These are phyloP conservation scores for Hysterangium stoloniferum DNA, from an alignment of 768 basidiomycete genomes.

Conservation along the genomic window DNA sequence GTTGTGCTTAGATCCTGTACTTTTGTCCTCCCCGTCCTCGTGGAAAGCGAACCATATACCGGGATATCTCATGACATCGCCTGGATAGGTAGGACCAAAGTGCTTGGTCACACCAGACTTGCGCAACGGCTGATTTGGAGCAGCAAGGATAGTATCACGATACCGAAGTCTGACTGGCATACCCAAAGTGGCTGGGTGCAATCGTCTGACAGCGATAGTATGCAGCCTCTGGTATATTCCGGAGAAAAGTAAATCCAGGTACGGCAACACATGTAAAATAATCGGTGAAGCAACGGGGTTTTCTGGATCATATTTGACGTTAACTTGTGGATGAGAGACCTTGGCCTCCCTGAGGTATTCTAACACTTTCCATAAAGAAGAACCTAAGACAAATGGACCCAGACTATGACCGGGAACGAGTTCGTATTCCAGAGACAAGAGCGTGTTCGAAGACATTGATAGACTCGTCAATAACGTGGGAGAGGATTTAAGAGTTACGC, in stretches of 20 bases:
- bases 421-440: conserved; percentile 54
- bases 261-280: conserved; percentile 70
- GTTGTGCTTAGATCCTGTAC: conserved; percentile 43
- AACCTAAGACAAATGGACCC: conserved; percentile 64
- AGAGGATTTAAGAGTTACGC: conserved; percentile 4
- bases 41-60: conserved; percentile 82
- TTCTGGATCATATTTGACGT: conserved; percentile 77
- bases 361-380: conserved; percentile 72
- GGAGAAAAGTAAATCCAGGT: conserved; percentile 81
- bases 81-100: conserved; percentile 80
- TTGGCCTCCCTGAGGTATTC: conserved; percentile 58
- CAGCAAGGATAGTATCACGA: conserved; percentile 55
- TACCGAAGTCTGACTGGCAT: conserved; percentile 63
- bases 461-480: neutral
- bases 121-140: conserved; percentile 50
- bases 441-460: neutral
- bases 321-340: conserved; percentile 70
- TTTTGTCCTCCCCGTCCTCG: conserved; percentile 47
- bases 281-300: conserved; percentile 62
- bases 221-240: conserved; percentile 71
- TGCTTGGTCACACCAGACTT: conserved; percentile 59
- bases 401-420: conserved; percentile 68
- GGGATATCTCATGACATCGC: conserved; percentile 71
- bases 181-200: conserved; percentile 24
- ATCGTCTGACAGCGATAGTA: conserved; percentile 65